Evolutionary conservation across 768 basidiomycete genomes (phyloP), one percentile per base, ranked within the genome.

Genomic region (Lactifluus piperatus): DNA sequence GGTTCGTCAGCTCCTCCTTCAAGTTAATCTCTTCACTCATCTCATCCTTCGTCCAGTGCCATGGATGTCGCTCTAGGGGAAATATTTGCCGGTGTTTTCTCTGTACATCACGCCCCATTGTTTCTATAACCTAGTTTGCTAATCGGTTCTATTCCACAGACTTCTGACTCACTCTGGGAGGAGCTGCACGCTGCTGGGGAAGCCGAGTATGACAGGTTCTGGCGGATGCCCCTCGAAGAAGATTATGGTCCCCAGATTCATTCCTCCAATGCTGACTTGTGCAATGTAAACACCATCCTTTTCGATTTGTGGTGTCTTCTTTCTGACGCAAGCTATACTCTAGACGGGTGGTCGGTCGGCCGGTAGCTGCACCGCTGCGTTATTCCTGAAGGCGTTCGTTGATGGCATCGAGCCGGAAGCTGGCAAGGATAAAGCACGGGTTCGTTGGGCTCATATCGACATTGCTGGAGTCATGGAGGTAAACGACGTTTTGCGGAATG

Each of bases 161-260:
- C 81, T 14, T 88, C 88, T 3, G 85, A 90, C 62, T 71, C 76
- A 24, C 82, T 94, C 20, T 94, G 89, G 88, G 66, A 79, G 37
- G 75, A 80, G 54, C 79, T 94, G 11, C 75, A 81, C 61, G 74
- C 68, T 2, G 90, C 91, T 2, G 90, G 88, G 11, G 81, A 84
- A 72, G 71, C 72, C 14, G 88, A 91, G 66, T 80, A 86, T 67
- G 90, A 92, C 71, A 82, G 84, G 54, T 85, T 94, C 78, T 94
- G 91, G 91, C 82, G 91, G 27, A 83, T 94, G 84, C 91, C 91
- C 10, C 80, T 94, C 54, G 85, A 90, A 65, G 88, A 91, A 45
- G 88, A 85, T 57, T 94, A 78, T 64, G 83, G 81, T 0, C 80
- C 82, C 11, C 89, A 90, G 69, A 93, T 94, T 65, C 71, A 83